A percentile compares a stretch with the other conserved stretches of the same genome.
phyloP scores from a whole-genome alignment of 2,329 filamentous ascomycete genomes.

The Colletotrichum lindemuthianum region DNA sequence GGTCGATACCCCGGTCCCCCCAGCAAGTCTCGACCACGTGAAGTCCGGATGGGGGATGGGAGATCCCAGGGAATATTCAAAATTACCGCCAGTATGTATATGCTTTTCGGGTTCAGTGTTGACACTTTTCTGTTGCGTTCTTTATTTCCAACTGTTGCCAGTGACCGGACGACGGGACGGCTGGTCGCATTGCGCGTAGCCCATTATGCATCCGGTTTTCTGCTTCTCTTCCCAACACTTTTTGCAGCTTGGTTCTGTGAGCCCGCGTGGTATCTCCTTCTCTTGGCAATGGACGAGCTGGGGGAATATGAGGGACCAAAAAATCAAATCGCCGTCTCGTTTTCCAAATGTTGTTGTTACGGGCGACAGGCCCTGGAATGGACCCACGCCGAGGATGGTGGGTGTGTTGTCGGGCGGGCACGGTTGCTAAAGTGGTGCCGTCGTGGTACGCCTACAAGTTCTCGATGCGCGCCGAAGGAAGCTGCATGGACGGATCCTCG shows the following conservation, averaged over 20 bases:
- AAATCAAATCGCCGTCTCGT: conserved; percentile 33
- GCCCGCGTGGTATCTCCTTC: conserved; percentile 46
- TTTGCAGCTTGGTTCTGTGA: conserved; percentile 41
- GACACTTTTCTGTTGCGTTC: conserved; percentile 20
- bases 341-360: conserved; percentile 31
- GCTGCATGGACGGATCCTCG: conserved; percentile 66
- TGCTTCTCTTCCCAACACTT: conserved; percentile 19
- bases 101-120: conserved; percentile 25
- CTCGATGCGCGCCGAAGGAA: conserved; percentile 68
- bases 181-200: neutral
- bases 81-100: conserved; percentile 26
- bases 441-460: conserved; percentile 60
- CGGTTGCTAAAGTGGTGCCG: neutral
- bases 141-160: conserved; percentile 9
- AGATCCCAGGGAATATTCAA: conserved; percentile 16
- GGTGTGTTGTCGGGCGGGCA: conserved; percentile 1
- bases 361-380: conserved; percentile 1
- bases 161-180: conserved; percentile 2
- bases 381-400: conserved; percentile 12
- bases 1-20: neutral
- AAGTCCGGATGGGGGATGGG: conserved; percentile 3
- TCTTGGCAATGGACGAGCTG: conserved; percentile 26
- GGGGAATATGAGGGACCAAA: conserved; percentile 19
- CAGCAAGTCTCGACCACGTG: conserved; percentile 4
- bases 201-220: conserved; percentile 10